These are phyloP conservation scores for Paradendryphiella salina DNA, from an alignment of 2,329 filamentous ascomycete species.

Conservation along the genomic window DNA sequence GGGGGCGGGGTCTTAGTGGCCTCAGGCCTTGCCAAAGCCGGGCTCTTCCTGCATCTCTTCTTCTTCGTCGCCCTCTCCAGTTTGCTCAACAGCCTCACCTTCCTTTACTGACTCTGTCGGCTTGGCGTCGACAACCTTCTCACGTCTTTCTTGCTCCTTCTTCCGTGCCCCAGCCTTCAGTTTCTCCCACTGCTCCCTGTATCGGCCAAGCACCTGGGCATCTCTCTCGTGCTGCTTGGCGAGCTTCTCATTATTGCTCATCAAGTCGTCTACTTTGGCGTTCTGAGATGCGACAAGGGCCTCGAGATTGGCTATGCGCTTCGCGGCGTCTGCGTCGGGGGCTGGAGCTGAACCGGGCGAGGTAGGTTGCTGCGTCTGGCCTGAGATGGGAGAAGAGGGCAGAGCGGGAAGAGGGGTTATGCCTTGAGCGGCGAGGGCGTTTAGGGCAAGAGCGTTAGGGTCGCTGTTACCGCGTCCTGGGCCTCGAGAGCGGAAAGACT, in stretches of 20 bases:
- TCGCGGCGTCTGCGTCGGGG: constrained; percentile 18
- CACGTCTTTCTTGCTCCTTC: constrained; percentile 38
- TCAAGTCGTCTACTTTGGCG: constrained; percentile 54
- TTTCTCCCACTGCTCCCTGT: constrained; percentile 69
- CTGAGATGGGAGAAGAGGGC: constrained; percentile 21
- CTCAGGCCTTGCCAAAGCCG: constrained; percentile 38
- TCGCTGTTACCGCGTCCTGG: constrained; percentile 26
- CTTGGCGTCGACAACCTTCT: constrained; percentile 19
- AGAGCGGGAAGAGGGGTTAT: constrained; percentile 25
- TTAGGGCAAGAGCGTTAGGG: constrained; percentile 34
- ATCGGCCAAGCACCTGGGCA: constrained; percentile 57
- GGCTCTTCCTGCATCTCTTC: constrained; percentile 26
- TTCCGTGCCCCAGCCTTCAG: constrained; percentile 64
- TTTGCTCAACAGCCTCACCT: constrained; percentile 16
- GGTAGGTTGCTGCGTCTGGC: constrained; percentile 1
- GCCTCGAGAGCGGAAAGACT: constrained; percentile 62
- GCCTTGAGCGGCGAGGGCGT: constrained; percentile 30
- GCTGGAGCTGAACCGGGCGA: background rate
- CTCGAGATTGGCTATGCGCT: constrained; percentile 34
- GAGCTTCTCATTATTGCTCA: constrained; percentile 63
- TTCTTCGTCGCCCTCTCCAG: constrained; percentile 13
- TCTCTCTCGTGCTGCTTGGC: constrained; percentile 65
- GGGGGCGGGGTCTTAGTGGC: background rate
- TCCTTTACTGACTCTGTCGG: constrained; percentile 21
- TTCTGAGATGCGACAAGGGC: constrained; percentile 32